A percentile compares a stretch with the other conserved stretches of the same genome.
phyloP scores from a whole-genome alignment of 768 basidiomycete genomes.

The Mrakia blollopis region DNA sequence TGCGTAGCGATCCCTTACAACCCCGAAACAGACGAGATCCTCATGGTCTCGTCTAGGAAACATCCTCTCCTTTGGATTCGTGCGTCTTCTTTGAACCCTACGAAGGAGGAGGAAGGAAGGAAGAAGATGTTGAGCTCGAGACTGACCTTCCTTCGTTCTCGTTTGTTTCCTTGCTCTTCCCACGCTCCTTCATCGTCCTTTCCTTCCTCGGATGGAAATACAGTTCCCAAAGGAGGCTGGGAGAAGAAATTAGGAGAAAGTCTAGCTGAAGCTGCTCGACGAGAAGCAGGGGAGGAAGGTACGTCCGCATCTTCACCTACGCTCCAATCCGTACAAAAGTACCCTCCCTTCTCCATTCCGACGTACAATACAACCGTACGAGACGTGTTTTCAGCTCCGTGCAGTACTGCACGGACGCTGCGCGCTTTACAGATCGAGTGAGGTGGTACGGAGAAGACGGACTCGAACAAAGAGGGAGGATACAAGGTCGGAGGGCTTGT shows the following conservation, averaged over 20 bases:
- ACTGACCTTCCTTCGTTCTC: not conserved
- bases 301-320: not conserved
- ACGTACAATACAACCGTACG: no score
- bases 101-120: not conserved
- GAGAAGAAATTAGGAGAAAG: not conserved
- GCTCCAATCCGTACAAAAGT: not conserved
- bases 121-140: not conserved
- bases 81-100: not conserved
- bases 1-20: conserved; percentile 28
- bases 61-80: conserved; percentile 18
- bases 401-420: no score
- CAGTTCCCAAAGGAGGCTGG: conserved; percentile 26
- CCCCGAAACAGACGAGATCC: not conserved
- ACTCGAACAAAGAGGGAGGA: no score
- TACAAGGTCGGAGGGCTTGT: no score
- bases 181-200: not conserved
- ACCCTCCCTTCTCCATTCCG: no score
- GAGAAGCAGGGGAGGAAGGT: conserved; percentile 28
- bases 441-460: no score
- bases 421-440: no score
- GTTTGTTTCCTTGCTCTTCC: not conserved
- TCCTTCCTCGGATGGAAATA: not conserved
- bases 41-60: conserved; percentile 19
- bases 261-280: conserved; percentile 2
- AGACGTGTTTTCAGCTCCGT: no score